These are phyloP conservation scores for Peronospora destructor DNA, from an alignment of 352 stramenopile species.

Conservation along the genomic window DNA sequence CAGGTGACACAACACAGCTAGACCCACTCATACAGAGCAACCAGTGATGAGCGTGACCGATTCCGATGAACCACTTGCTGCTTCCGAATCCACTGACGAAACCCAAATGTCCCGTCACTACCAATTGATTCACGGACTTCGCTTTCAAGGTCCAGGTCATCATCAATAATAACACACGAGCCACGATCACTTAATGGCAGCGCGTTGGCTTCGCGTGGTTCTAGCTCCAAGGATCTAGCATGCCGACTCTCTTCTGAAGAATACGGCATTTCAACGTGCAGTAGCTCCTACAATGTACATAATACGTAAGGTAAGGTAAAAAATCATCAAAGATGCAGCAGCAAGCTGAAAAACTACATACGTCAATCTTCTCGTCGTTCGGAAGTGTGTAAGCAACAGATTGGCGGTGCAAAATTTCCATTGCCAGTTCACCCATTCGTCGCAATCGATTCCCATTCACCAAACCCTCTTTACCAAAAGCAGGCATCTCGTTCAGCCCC, in stretches of 20 bases:
- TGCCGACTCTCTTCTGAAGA: constrained; percentile 75
- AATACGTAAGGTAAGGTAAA: constrained; percentile 2
- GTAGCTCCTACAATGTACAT: constrained; percentile 36
- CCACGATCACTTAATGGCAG: constrained; percentile 51
- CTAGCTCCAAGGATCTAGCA: constrained; percentile 57
- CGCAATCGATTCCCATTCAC: constrained; percentile 70
- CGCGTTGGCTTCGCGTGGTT: constrained; percentile 66
- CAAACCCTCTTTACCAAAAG: constrained; percentile 54
- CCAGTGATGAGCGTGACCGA: constrained; percentile 51
- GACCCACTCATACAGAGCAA: constrained; percentile 64
- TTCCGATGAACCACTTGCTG: constrained; percentile 77
- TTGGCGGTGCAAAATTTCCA: constrained; percentile 75
- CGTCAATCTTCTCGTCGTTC: constrained; percentile 52
- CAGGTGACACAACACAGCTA: constrained; percentile 20
- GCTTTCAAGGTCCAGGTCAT: constrained; percentile 70
- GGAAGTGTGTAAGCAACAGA: constrained; percentile 58
- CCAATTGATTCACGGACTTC: constrained; percentile 77
- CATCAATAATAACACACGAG: constrained; percentile 40
- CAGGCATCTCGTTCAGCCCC: constrained; percentile 70
- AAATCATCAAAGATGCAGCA: neutral
- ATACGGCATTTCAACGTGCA: constrained; percentile 66
- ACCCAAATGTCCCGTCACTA: constrained; percentile 63
- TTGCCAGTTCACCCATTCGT: constrained; percentile 60
- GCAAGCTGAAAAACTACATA: constrained; percentile 24
- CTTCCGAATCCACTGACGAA: constrained; percentile 79